Conservation (phyloP, 2,329 filamentous ascomycete genomes). For the Dactylellina cionopaga region DNA sequence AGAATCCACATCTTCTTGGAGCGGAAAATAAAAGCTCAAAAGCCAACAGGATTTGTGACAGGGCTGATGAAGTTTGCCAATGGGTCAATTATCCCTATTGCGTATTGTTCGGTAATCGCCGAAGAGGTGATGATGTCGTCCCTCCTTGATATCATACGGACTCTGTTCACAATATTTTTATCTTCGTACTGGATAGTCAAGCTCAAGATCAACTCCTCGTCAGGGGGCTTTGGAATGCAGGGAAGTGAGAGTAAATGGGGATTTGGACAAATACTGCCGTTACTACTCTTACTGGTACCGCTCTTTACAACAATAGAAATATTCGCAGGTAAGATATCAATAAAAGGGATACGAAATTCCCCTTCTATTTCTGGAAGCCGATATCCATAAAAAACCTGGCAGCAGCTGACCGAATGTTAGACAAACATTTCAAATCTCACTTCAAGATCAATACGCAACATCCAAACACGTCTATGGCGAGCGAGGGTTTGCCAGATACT, state of each 20-base stretch:
- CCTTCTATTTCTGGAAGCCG: neutral
- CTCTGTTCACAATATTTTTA: neutral
- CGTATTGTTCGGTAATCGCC: neutral
- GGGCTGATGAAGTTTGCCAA: neutral
- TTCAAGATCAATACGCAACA: too few relatives aligned
- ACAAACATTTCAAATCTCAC: too few relatives aligned
- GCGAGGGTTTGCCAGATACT: too few relatives aligned
- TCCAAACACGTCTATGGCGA: too few relatives aligned
- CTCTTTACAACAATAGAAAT: neutral
- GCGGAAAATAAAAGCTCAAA: neutral
- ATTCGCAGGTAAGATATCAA: neutral
- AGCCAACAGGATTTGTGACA: neutral
- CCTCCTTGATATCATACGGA: neutral
- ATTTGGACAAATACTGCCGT: constrained; percentile 12
- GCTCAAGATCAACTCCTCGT: neutral
- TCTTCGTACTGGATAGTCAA: neutral
- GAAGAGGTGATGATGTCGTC: neutral
- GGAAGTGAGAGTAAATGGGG: neutral
- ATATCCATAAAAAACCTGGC: neutral
- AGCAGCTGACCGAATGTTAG: neutral
- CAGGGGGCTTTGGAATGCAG: neutral
- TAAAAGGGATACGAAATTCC: neutral
- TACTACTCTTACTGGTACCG: neutral
- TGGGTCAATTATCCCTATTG: neutral
- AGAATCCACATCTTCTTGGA: neutral